phyloP scores from a whole-genome alignment of 1,284 basidiomycete species.

The Ganoderma lucidum region DNA sequence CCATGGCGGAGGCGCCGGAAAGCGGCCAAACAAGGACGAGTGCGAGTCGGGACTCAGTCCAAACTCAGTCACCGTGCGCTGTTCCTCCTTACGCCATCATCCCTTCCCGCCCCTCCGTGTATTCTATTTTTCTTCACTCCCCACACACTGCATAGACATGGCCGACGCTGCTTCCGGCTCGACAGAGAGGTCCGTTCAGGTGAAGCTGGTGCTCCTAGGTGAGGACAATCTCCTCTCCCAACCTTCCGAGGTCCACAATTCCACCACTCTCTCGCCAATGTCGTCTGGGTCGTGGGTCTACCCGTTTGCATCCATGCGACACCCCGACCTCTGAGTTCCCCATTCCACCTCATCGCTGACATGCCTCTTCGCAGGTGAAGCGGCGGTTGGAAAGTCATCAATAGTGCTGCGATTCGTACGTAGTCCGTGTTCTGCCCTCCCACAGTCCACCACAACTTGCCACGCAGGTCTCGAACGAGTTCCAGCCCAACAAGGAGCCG shows the following conservation, averaged over 20 bases:
- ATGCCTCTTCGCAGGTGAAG: conserved; percentile 78
- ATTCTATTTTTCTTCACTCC: conserved; percentile 30
- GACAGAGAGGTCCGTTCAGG: conserved; percentile 87
- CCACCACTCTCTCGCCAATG: background rate
- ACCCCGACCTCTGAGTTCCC: background rate
- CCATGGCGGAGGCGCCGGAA: conserved; percentile 28
- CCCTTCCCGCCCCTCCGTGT: conserved; percentile 27
- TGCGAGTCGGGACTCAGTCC: conserved; percentile 17
- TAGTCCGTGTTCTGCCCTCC: conserved; percentile 31
- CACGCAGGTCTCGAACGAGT: conserved; percentile 87
- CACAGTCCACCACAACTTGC: conserved; percentile 17
- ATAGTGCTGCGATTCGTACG: conserved; percentile 96
- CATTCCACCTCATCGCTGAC: conserved; percentile 24
- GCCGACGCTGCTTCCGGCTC: conserved; percentile 75
- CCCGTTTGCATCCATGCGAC: background rate
- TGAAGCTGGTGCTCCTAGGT: conserved; percentile 91
- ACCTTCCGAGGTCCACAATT: background rate
- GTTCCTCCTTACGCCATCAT: conserved; percentile 41
- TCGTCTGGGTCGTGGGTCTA: background rate
- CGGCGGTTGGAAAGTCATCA: conserved; percentile 99
- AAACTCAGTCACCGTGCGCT: conserved; percentile 20
- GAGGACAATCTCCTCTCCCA: conserved; percentile 35
- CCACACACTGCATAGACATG: conserved; percentile 53
- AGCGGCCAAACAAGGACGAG: conserved; percentile 30
- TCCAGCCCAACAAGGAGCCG: conserved; percentile 96